Conservation (phyloP, 768 basidiomycete species). For the Serpula lacrymans region DNA sequence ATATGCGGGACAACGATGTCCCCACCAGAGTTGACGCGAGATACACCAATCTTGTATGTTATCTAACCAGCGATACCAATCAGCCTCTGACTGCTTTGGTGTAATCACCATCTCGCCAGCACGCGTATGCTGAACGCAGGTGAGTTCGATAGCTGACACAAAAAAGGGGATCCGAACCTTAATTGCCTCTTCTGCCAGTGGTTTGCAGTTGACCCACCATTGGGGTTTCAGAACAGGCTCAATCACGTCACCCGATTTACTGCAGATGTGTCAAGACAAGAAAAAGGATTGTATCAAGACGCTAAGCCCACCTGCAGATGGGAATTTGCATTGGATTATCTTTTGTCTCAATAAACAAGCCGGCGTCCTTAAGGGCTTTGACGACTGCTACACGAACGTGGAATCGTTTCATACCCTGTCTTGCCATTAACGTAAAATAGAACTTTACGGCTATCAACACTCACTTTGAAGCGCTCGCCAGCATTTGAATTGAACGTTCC, state of each 20-base stretch:
- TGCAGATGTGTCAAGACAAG: conserved; percentile 26
- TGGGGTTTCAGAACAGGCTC: conserved; percentile 95
- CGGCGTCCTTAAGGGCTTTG: conserved; percentile 77
- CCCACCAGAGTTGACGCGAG: conserved; percentile 99
- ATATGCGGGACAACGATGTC: conserved; percentile 94
- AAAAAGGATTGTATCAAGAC: not conserved
- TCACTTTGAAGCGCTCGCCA: conserved; percentile 70
- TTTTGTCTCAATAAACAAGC: conserved; percentile 85
- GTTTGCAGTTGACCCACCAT: conserved; percentile 97
- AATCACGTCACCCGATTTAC: conserved; percentile 95
- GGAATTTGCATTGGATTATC: conserved; percentile 98
- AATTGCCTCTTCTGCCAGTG: conserved; percentile 85
- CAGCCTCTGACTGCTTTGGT: conserved; percentile 84
- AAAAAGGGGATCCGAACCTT: conserved; percentile 47
- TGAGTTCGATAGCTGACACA: conserved; percentile 1
- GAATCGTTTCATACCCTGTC: conserved; percentile 95
- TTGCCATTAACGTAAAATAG: not conserved
- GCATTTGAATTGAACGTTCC: conserved; percentile 93
- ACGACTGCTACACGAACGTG: conserved; percentile 85
- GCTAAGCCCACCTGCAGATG: conserved; percentile 79
- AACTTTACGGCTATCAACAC: conserved; percentile 9
- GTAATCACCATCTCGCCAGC: conserved; percentile 83
- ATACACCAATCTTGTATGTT: conserved; percentile 99
- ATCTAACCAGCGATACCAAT: conserved; percentile 97
- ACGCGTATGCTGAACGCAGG: conserved; percentile 62